Percentiles rank a stretch among this genome's conserved stretches.
Conservation (phyloP, 441 rosid species). For the Biscutella laevigata region DNA sequence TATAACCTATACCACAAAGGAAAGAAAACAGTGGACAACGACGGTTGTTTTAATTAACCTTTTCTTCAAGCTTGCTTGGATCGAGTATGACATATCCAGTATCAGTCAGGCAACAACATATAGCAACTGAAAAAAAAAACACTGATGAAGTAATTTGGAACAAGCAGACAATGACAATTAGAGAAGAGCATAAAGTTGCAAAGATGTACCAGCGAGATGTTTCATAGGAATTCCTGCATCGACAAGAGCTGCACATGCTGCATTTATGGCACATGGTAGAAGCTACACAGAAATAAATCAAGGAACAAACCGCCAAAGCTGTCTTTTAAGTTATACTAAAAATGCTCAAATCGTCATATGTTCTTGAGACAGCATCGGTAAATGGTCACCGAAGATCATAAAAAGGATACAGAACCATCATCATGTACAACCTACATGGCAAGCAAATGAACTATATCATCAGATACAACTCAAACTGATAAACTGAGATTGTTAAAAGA, state of each 20-base stretch:
- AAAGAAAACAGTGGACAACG: background rate
- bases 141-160: background rate
- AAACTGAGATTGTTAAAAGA: background rate
- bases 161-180: background rate
- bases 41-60: conserved; percentile 34
- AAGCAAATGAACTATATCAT: background rate
- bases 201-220: conserved; percentile 73
- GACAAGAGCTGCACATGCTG: conserved; percentile 89
- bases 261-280: conserved; percentile 85
- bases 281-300: conserved; percentile 48
- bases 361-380: background rate
- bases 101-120: conserved; percentile 70
- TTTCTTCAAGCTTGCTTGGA: conserved; percentile 80
- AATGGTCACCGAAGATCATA: background rate
- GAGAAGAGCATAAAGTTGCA: conserved; percentile 8
- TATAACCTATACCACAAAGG: background rate
- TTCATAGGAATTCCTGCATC: conserved; percentile 94
- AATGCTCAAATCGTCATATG: no score
- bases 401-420: conserved; percentile 90
- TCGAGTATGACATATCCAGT: conserved; percentile 56
- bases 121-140: conserved; percentile 48
- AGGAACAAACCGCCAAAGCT: conserved; percentile 24
- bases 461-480: conserved; percentile 7
- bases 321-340: background rate
- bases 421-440: conserved; percentile 64